Evolutionary conservation across 1,284 basidiomycete species (phyloP).

Genomic region (Boletus hoseneyae): DNA sequence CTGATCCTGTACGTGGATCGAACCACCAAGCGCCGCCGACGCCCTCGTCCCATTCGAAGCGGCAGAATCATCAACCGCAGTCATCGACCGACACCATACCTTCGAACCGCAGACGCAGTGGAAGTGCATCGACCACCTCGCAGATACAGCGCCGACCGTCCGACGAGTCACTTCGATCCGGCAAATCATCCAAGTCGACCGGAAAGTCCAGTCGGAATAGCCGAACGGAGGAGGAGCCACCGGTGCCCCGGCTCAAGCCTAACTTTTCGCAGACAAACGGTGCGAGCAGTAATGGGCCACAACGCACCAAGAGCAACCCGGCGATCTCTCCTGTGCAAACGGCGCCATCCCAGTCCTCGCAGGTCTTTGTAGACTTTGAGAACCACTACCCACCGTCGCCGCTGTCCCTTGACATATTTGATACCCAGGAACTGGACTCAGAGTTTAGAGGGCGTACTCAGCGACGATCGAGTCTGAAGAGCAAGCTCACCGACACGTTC

Average conservation of each 20-base stretch:
- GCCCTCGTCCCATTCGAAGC: slow-evolving; percentile 19
- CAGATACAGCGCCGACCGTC: slow-evolving; percentile 31
- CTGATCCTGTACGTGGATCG: slow-evolving; percentile 23
- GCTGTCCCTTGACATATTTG: slow-evolving; percentile 24
- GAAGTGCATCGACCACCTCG: slow-evolving; percentile 20
- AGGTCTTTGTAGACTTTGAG: slow-evolving; percentile 33
- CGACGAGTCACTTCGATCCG: slow-evolving; percentile 42
- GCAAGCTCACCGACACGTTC: slow-evolving; percentile 46
- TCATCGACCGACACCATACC: slow-evolving; percentile 18
- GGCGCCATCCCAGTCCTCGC: slow-evolving; percentile 34
- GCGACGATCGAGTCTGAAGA: slow-evolving; percentile 45
- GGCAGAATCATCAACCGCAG: slow-evolving; percentile 23
- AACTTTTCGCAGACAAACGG: slow-evolving; percentile 23
- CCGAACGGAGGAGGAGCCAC: slow-evolving; percentile 30
- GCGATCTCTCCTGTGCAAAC: slow-evolving; percentile 31
- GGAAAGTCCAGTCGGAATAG: slow-evolving; percentile 31
- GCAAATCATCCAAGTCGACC: slow-evolving; percentile 36
- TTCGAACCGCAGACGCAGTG: slow-evolving; percentile 28
- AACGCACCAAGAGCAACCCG: slow-evolving; percentile 47
- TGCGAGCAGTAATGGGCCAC: slow-evolving; percentile 17
- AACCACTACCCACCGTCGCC: slow-evolving; percentile 23
- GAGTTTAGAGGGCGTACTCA: slow-evolving; percentile 40
- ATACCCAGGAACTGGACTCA: slow-evolving; percentile 31
- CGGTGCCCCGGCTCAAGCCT: slow-evolving; percentile 30
- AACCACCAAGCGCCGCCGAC: slow-evolving; percentile 10